phyloP scores from a whole-genome alignment of 73 alveolate genomes.

The Blepharisma japonicum region DNA sequence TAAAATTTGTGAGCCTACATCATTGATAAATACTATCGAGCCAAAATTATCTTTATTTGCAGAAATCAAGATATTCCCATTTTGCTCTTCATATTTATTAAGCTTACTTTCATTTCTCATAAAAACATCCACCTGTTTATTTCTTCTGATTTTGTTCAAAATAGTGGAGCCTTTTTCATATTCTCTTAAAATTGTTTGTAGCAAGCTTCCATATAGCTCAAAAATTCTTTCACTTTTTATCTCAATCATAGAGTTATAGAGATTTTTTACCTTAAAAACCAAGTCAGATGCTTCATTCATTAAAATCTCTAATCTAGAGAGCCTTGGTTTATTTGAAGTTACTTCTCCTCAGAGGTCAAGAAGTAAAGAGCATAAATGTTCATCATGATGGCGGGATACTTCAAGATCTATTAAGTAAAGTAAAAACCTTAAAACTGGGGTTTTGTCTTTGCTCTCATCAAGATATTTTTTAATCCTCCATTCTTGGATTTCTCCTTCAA shows the following conservation, averaged over 20 bases:
- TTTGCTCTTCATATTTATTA: background rate
- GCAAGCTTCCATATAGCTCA: background rate
- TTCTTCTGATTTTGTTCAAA: background rate
- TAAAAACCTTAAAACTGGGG: background rate
- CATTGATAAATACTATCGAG: background rate
- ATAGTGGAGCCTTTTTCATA: background rate
- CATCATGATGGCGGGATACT: background rate
- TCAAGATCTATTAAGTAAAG: background rate
- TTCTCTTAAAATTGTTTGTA: background rate
- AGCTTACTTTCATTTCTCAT: background rate
- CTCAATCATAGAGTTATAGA: background rate
- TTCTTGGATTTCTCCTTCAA: conserved; percentile 3
- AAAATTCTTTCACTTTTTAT: background rate
- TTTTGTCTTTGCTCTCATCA: background rate
- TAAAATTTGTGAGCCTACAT: background rate
- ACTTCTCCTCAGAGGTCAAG: background rate
- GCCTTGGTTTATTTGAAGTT: background rate
- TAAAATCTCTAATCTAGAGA: background rate
- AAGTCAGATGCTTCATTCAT: no score
- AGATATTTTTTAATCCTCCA: background rate
- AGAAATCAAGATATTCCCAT: conserved; percentile 17
- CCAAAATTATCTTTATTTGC: conserved; percentile 8
- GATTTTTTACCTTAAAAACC: background rate
- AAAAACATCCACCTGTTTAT: background rate
- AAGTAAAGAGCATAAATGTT: background rate